Evolutionary conservation across 768 basidiomycete genomes (phyloP).

Genomic region (Amanita molliuscula): DNA sequence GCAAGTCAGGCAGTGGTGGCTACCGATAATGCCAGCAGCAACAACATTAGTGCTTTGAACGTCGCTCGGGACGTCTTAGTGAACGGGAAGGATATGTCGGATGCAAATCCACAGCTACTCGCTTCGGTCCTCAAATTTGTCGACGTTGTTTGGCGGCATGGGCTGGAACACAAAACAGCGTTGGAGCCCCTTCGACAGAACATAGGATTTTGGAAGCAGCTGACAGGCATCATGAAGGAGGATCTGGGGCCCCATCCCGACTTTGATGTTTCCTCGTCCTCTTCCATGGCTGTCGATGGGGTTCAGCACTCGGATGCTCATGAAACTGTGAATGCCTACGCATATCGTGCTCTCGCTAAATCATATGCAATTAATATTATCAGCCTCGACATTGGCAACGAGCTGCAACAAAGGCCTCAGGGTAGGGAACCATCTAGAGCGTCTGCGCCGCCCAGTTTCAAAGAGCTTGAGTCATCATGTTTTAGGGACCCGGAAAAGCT

Average conservation of each 20-base stretch:
- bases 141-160: conserved; percentile 72
- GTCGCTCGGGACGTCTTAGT: conserved; percentile 57
- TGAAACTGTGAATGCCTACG: conserved; percentile 48
- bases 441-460: conserved; percentile 43
- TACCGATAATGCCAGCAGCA: conserved; percentile 18
- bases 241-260: conserved; percentile 72
- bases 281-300: conserved; percentile 39
- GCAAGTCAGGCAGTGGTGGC: conserved; percentile 26
- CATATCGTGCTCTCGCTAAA: conserved; percentile 63
- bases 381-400: conserved; percentile 62
- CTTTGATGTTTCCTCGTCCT: conserved; percentile 36
- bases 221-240: conserved; percentile 51
- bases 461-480: conserved; percentile 34
- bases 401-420: conserved; percentile 28
- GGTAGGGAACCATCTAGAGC: conserved; percentile 28
- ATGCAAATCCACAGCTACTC: conserved; percentile 65
- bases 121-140: conserved; percentile 68
- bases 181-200: conserved; percentile 49
- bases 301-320: conserved; percentile 43
- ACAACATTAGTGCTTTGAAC: conserved; percentile 50
- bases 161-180: conserved; percentile 55
- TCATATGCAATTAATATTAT: conserved; percentile 67
- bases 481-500: conserved; percentile 58
- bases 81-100: conserved; percentile 70
- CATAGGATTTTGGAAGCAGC: conserved; percentile 57